Conservation (phyloP, 2,329 filamentous ascomycete species). For the Pseudogymnoascus sp. region DNA sequence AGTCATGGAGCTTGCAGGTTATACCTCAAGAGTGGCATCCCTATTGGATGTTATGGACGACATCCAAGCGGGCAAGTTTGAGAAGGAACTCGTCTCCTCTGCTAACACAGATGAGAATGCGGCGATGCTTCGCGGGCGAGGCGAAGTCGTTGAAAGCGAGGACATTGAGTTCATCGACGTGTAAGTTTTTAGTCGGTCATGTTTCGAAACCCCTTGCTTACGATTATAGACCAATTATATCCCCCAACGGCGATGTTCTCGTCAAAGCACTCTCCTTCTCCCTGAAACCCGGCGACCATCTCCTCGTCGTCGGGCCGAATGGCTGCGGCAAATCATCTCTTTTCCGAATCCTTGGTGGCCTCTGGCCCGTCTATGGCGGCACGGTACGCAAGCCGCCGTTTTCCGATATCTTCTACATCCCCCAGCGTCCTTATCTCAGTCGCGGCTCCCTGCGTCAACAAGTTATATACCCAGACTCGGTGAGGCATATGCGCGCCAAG, state of each 20-base stretch:
- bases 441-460: conserved; percentile 90
- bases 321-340: conserved; percentile 94
- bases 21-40: conserved; percentile 85
- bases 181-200: conserved; percentile 33
- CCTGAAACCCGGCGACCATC: conserved; percentile 77
- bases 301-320: conserved; percentile 88
- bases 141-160: conserved; percentile 70
- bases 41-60: conserved; percentile 92
- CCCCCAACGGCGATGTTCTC: conserved; percentile 89
- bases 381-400: conserved; percentile 86
- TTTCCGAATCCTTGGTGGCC: conserved; percentile 89
- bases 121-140: conserved; percentile 72
- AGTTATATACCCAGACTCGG: conserved; percentile 87
- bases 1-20: conserved; percentile 89
- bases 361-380: conserved; percentile 97
- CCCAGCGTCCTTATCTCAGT: conserved; percentile 87
- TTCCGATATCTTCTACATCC: conserved; percentile 95
- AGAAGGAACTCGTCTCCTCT: conserved; percentile 93
- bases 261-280: conserved; percentile 79
- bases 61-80: conserved; percentile 79
- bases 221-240: conserved; percentile 67
- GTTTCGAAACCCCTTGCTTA: conserved; percentile 16
- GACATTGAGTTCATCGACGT: conserved; percentile 82
- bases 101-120: conserved; percentile 75
- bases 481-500: conserved; percentile 79